These are phyloP conservation scores for Kwoniella sp. DNA, from an alignment of 768 basidiomycete genomes.

Conservation along the genomic window DNA sequence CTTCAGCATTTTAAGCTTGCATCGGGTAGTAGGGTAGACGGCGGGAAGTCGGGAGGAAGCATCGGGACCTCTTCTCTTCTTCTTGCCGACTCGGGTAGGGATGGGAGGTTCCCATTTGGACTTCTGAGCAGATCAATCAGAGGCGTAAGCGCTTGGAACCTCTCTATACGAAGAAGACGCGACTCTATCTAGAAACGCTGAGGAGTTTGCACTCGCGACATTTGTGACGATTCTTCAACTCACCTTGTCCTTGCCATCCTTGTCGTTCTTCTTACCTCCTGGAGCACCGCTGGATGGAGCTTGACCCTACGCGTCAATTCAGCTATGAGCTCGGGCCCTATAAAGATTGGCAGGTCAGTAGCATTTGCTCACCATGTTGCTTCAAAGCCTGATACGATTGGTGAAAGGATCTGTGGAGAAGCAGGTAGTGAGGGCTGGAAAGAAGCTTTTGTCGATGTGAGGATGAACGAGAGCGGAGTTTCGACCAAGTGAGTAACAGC, in stretches of 20 bases:
- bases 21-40: slow-evolving; percentile 91
- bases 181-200: too few relatives aligned
- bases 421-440: too few relatives aligned
- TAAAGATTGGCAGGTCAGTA: too few relatives aligned
- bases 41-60: slow-evolving; percentile 87
- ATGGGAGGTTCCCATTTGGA: slow-evolving; percentile 98
- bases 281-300: slow-evolving; percentile 48
- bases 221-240: slow-evolving; percentile 6
- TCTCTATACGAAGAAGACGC: too few relatives aligned
- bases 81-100: slow-evolving; percentile 94
- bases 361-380: too few relatives aligned
- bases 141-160: neutral
- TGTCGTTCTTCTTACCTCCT: slow-evolving; percentile 42
- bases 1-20: slow-evolving; percentile 91
- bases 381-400: too few relatives aligned
- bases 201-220: too few relatives aligned
- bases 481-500: too few relatives aligned
- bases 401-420: too few relatives aligned
- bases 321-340: too few relatives aligned
- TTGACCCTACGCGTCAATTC: slow-evolving; percentile 45
- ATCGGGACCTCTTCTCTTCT: slow-evolving; percentile 91
- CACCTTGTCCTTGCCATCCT: slow-evolving; percentile 51
- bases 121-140: slow-evolving; percentile 46
- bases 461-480: too few relatives aligned
- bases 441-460: too few relatives aligned